These are phyloP conservation scores for Plasmodium coatneyi DNA, from an alignment of 169 alveolate species.

Conservation along the genomic window DNA sequence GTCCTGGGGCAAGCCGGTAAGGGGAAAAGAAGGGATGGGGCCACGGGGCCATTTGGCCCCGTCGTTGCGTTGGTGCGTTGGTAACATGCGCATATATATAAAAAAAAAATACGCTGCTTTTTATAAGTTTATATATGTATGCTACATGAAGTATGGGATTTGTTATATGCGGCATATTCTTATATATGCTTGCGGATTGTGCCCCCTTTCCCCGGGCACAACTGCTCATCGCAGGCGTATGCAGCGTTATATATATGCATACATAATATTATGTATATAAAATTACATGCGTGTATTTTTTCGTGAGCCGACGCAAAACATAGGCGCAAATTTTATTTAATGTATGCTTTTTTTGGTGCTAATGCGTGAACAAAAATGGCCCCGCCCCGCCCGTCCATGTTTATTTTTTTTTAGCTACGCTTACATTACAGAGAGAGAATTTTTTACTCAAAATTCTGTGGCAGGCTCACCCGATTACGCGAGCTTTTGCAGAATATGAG, in stretches of 20 bases:
- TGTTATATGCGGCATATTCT: not conserved
- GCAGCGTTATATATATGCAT: not conserved
- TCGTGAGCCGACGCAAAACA: not conserved
- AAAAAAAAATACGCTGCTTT: not conserved
- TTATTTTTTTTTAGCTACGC: not conserved
- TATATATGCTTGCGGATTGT: not conserved
- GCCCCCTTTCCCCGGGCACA: not conserved
- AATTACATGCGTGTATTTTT: not conserved
- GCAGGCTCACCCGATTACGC: not conserved
- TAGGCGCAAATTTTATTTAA: not conserved
- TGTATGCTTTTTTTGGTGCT: not conserved
- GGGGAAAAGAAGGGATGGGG: not conserved
- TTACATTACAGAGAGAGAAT: not conserved
- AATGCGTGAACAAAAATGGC: not conserved
- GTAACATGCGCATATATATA: not conserved
- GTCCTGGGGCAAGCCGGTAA: not conserved
- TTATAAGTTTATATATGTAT: too few species aligned
- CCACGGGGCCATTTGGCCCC: slow-evolving; percentile 75
- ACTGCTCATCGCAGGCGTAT: not conserved
- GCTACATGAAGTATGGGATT: not conserved
- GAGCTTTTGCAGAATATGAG: not conserved
- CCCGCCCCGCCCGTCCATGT: not conserved
- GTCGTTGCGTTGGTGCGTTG: not conserved
- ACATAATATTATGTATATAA: too few species aligned
- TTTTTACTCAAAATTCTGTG: not conserved